Base-by-base conservation (phyloP, 2,329 filamentous ascomycete species). In the Microdochium bolleyi region DNA sequence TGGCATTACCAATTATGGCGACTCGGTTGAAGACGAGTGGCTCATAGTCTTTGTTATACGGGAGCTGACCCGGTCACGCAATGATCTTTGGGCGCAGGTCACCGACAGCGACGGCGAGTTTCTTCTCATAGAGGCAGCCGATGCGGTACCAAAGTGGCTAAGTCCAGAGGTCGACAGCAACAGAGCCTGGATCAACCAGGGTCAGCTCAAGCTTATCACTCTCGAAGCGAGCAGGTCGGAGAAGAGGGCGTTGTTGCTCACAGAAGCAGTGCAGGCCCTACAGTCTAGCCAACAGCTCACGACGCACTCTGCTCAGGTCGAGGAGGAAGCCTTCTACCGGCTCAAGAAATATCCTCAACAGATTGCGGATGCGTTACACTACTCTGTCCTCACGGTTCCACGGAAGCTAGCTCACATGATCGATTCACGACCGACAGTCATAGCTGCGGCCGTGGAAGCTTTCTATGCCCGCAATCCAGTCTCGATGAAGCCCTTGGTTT, bases 1-100 rank as follows among this genome's bases (percentile, higher is more conserved):
- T 57, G 92, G 92, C 21, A 75, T 77, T 51, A 94, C 90, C 1
- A 88, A 92, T 65, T 97, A 91, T 62, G 92, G 92, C 9, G 95
- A 99, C 69, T 94, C 91, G 0, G 85, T 97, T 3, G 92, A 96
- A 63, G 94, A 99, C 62, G 95, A 99, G 73, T 99, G 94, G 95
- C 80, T 97, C 5, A 85, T 97, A 55, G 92, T 97, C 21, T 96
- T 92, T 70, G 73, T 97, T 4, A 75, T 99, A 27, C 83, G 88
- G 48, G 87, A 95, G 69, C 72, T 97, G 60, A 92, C 86, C 60
- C 87, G 78, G 60, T 76, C 79, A 37, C 88, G 88, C 61, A 74
- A 82, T 3, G 77, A 87, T 55, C 75, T 91, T 8, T 99, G 92
- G 92, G 80, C 91, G 49, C 84, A 88, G 49, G 79, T 95, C 3